Conservation (phyloP, 352 stramenopile genomes). For the Pythium biforme region DNA sequence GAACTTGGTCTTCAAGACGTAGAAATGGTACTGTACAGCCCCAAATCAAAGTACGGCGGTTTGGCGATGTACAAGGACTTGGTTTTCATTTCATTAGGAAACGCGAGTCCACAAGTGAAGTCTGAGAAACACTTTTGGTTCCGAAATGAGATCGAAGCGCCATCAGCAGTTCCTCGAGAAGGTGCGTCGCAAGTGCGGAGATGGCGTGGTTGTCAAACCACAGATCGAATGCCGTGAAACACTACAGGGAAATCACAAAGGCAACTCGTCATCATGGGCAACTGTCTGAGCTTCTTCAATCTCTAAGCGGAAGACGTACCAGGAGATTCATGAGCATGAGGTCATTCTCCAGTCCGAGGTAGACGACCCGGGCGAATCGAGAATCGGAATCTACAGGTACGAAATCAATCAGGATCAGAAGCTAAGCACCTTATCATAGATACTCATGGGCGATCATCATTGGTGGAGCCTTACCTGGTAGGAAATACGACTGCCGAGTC, state of each 20-base stretch:
- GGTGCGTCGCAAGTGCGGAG: conserved; percentile 63
- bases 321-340: conserved; percentile 89
- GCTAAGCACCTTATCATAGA: neutral
- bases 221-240: conserved; percentile 66
- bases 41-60: neutral
- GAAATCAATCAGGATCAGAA: neutral
- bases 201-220: conserved; percentile 65
- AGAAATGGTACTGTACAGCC: conserved; percentile 9
- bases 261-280: neutral
- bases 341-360: conserved; percentile 83
- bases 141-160: conserved; percentile 37
- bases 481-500: conserved; percentile 63
- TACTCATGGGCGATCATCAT: neutral
- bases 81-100: conserved; percentile 48
- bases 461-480: conserved; percentile 39
- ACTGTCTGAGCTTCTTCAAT: no score
- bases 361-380: conserved; percentile 59
- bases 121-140: conserved; percentile 47
- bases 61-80: neutral
- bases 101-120: conserved; percentile 59
- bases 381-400: conserved; percentile 39
- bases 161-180: conserved; percentile 44
- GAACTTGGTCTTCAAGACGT: conserved; percentile 63
- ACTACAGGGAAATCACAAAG: conserved; percentile 29
- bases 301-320: conserved; percentile 35